Evolutionary conservation across 257 asterid species (phyloP), one percentile per base, ranked within the genome.

Genomic region (Penstemon barbatus): DNA sequence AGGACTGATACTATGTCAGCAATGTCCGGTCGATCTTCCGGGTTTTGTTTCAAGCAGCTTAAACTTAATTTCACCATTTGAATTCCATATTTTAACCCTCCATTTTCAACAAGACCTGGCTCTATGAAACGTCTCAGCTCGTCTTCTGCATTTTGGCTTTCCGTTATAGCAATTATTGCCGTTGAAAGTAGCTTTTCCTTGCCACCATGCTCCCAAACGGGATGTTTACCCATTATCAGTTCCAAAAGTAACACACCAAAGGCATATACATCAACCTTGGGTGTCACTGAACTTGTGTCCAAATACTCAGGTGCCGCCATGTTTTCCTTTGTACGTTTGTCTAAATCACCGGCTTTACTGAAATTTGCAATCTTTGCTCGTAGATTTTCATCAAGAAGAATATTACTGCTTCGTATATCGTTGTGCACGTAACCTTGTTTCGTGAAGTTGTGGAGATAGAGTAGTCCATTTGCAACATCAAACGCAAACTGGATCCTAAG

Each of bases 401-500:
- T 71, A 66, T 74, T 79, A 55, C 78, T 71, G 77, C 87, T 85
- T 43, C 68, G 74, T 45, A 87, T 73, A 66, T 81, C 66, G 57
- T 78, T 81, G 74, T 87, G 91, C 1, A 70, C 78, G 45, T 79
- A 81, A 2, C 83, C 83, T 57, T 91, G 91, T 65, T 72, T 79
- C 10, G 87, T 71, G 43, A 79, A 87, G 71, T 55, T 77, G 81
- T 87, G 95, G 71, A 85, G 91, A 63, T 87, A 87, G 68, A 80
- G 87, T 71, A 87, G 91, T 49, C 91, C 91, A 41, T 81, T 79
- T 25, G 91, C 85, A 19, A 87, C 80, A 63, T 87, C 91, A 15
- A 81, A 75, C 2, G 89, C 95, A n/a, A 87, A 83, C 61, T 74
- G 75, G 25, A 83, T 65, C 71, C 65, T 65, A 66, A 57, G 70